Percentiles rank a stretch among this genome's conserved stretches.
Conservation (phyloP, 768 basidiomycete genomes). For the Pleurotus citrinopileatus region DNA sequence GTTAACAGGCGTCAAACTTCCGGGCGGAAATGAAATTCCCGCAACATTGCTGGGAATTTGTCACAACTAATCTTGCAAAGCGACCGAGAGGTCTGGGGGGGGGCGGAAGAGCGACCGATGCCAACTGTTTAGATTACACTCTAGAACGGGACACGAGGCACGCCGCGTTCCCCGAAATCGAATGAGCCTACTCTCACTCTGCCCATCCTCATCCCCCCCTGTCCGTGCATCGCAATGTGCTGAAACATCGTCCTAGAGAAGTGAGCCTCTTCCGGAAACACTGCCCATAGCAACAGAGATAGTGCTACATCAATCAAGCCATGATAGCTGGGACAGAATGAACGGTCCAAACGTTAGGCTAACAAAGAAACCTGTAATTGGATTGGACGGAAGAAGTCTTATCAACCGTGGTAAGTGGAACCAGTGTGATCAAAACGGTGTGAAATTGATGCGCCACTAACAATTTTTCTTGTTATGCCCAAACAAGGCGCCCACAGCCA, state of each 20-base stretch:
- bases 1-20: too few species aligned
- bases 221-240: too few species aligned
- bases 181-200: too few species aligned
- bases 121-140: too few species aligned
- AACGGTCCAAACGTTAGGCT: background rate
- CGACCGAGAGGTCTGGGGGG: background rate
- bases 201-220: too few species aligned
- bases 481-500: background rate
- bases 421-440: background rate
- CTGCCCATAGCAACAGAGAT: background rate
- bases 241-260: background rate
- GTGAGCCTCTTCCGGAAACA: background rate
- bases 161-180: background rate
- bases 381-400: background rate
- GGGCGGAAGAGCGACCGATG: too few species aligned
- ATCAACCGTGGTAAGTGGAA: background rate
- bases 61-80: background rate
- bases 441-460: constrained; percentile 1
- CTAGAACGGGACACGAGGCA: too few species aligned
- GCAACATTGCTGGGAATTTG: background rate
- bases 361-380: background rate
- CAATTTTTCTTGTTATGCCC: background rate
- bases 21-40: constrained; percentile 1
- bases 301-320: background rate
- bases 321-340: background rate